Conservation (phyloP, 1,139 yeast genomes). For the Keqinozyma sinolaborantium region DNA sequence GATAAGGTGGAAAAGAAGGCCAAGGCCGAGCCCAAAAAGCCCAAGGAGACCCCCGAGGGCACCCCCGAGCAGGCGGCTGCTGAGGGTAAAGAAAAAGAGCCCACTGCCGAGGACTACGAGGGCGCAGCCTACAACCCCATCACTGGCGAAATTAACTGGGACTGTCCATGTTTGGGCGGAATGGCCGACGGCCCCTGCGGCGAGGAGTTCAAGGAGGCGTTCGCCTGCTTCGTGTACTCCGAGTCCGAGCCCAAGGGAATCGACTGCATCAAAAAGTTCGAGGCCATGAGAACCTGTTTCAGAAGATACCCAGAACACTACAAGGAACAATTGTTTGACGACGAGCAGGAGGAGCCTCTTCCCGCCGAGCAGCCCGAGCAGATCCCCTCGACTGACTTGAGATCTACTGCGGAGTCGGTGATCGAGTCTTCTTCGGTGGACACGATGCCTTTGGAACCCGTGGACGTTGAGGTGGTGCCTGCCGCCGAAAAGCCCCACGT, state of each 20-base stretch:
- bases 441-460: background rate
- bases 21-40: conserved; percentile 8
- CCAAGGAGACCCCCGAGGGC: conserved; percentile 2
- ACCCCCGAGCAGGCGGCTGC: conserved; percentile 1
- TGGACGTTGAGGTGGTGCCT: no score
- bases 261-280: conserved; percentile 91
- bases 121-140: conserved; percentile 89
- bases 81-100: conserved; percentile 5
- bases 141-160: conserved; percentile 99
- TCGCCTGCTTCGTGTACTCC: conserved; percentile 92
- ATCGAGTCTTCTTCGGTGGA: background rate
- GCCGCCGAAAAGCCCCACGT: no score
- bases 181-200: conserved; percentile 99
- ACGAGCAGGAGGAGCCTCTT: conserved; percentile 37
- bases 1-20: conserved; percentile 9
- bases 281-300: conserved; percentile 93
- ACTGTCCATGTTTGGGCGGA: conserved; percentile 99
- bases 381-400: conserved; percentile 1
- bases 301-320: conserved; percentile 91
- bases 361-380: conserved; percentile 1
- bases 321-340: conserved; percentile 85
- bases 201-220: conserved; percentile 94
- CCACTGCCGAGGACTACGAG: conserved; percentile 18
- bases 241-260: conserved; percentile 96
- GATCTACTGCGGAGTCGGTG: background rate